Evolutionary conservation across 768 basidiomycete species (phyloP).

Genomic region (Suillus sp.): DNA sequence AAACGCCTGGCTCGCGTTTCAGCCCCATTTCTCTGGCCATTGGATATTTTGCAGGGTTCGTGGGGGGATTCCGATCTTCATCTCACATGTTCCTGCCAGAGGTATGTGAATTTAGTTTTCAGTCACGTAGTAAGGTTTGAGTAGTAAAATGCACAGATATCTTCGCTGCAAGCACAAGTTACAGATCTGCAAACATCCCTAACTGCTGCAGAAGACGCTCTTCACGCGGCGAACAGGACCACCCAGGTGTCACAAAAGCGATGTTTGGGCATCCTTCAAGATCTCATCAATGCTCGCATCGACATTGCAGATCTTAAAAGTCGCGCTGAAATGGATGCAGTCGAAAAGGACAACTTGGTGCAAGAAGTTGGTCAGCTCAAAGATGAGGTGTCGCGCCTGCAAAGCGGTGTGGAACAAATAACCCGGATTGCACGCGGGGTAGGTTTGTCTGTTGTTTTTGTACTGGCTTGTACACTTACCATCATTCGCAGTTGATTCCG

Average conservation of each 20-base stretch:
- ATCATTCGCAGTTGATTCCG: neutral
- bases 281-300: neutral
- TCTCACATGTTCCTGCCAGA: constrained; percentile 2
- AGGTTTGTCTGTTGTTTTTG: neutral
- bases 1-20: neutral
- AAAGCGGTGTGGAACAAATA: constrained; percentile 4
- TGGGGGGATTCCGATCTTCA: neutral
- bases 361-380: constrained; percentile 4
- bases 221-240: neutral
- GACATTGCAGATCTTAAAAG: neutral
- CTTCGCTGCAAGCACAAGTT: neutral
- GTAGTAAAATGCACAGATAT: neutral
- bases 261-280: neutral
- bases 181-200: neutral
- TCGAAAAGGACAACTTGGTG: neutral
- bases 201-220: neutral
- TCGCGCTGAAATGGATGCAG: neutral
- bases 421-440: neutral
- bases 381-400: neutral
- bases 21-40: neutral
- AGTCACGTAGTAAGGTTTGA: neutral
- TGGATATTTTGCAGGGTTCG: neutral
- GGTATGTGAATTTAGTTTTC: neutral
- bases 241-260: neutral
- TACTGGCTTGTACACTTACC: neutral